Conservation (phyloP, 306 rosid genomes). For the Cucumis hystrix region DNA sequence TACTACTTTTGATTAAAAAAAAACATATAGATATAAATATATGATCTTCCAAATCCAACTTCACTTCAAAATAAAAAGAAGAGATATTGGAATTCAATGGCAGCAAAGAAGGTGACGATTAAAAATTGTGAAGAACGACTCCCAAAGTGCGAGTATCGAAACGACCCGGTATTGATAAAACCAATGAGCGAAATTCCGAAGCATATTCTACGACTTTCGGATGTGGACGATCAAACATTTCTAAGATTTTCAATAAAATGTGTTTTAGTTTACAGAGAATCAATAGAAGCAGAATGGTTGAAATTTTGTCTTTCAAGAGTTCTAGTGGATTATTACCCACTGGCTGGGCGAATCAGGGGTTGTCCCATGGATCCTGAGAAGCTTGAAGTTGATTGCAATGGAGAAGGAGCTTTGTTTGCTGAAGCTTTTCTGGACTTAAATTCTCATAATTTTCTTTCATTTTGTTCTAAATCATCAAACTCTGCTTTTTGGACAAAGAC, state of each 20-base stretch:
- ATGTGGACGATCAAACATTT: slow-evolving; percentile 68
- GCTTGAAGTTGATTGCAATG: slow-evolving; percentile 71
- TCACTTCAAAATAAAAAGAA: too few species aligned
- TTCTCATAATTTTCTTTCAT: slow-evolving; percentile 29
- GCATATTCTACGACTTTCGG: slow-evolving; percentile 57
- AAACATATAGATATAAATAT: too few species aligned
- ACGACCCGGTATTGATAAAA: slow-evolving; percentile 21
- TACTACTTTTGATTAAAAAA: too few species aligned
- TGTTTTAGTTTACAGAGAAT: slow-evolving; percentile 38
- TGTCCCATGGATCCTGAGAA: slow-evolving; percentile 27
- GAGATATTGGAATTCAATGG: background rate
- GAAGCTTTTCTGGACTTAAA: slow-evolving; percentile 63
- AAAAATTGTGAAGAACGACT: slow-evolving; percentile 29
- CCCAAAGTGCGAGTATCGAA: slow-evolving; percentile 53
- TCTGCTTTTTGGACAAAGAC: slow-evolving; percentile 27
- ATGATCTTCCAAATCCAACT: too few species aligned
- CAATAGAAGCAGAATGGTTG: slow-evolving; percentile 27
- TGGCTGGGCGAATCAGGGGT: slow-evolving; percentile 62
- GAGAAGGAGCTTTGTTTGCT: slow-evolving; percentile 61
- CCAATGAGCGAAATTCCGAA: slow-evolving; percentile 63
- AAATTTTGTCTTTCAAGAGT: slow-evolving; percentile 45
- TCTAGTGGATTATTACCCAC: slow-evolving; percentile 70
- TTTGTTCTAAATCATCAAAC: slow-evolving; percentile 49
- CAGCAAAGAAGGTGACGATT: slow-evolving; percentile 10
- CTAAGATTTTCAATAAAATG: slow-evolving; percentile 73